These are phyloP conservation scores for Sisymbrium irio DNA, from an alignment of 345 rosid genomes.

Conservation along the genomic window DNA sequence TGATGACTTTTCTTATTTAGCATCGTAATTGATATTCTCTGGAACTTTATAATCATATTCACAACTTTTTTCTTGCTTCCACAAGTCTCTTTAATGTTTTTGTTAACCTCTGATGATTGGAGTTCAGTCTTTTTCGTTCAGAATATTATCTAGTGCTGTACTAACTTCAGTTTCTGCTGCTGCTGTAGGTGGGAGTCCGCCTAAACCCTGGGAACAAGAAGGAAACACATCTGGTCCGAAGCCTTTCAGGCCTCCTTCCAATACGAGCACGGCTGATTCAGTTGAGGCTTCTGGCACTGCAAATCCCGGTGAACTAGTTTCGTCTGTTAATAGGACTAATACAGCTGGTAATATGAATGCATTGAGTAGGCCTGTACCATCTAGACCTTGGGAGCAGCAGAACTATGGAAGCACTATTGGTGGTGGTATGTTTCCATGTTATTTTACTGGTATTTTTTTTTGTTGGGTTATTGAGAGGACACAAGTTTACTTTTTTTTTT, in stretches of 20 bases:
- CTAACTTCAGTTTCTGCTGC: neutral
- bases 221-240: conserved; percentile 65
- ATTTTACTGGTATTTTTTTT: neutral
- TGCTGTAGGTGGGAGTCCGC: conserved; percentile 55
- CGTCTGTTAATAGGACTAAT: conserved; percentile 40
- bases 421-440: conserved; percentile 49
- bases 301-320: conserved; percentile 74
- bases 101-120: neutral
- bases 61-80: too few species aligned
- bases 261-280: conserved; percentile 82
- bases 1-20: neutral
- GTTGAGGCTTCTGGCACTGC: conserved; percentile 98
- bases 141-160: neutral
- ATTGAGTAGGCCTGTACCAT: conserved; percentile 66
- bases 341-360: conserved; percentile 49
- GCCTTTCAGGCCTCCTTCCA: conserved; percentile 88
- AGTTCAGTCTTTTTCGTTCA: neutral
- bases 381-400: conserved; percentile 93
- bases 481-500: conserved; percentile 22
- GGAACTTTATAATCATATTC: neutral
- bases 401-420: conserved; percentile 57
- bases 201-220: conserved; percentile 99
- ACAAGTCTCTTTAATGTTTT: too few species aligned
- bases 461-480: neutral
- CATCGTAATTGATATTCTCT: neutral